Evolutionary conservation across 1,284 basidiomycete genomes (phyloP), one percentile per base, ranked within the genome.

Genomic region (Marasmius oreades): DNA sequence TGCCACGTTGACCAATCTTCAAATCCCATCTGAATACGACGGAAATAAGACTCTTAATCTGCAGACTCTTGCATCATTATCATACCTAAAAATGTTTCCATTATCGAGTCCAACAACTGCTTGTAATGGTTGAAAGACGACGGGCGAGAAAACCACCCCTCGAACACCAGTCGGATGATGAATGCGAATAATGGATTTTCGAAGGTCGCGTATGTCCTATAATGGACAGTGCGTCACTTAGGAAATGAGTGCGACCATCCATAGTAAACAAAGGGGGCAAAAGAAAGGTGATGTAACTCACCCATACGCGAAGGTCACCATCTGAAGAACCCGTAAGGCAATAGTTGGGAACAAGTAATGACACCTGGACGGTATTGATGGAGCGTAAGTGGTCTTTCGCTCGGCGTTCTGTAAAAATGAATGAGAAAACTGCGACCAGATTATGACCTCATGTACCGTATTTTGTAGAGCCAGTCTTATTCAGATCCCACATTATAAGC

Each of bases 241-340:
- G 59, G 39, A 55, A 33, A 42, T 20, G 33, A 42, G 39, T 20
- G n/a, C 20, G n/a, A 42, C 39, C 16, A 20, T n/a, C 39, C 43
- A 59, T 46, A n/a, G 4, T 24, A 12, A 1, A 47, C 33, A 14
- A 31, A 10, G 10, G 28, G 28, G 10, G 28, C 28, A 31, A 10
- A 5, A 31, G 28, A 31, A 31, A 5, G 28, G 5, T n/a, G 14
- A 2, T 1, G 14, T 23, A 20, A 69, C 81, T 59, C 64, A 92
- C 92, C 92, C 91, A 94, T 52, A 93, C 79, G 54, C 89, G 85
- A 62, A 92, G 75, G 66, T 90, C 84, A 0, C 91, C 92, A 63
- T 95, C 92, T 1, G 89, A 86, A 20, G 91, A 92, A 16, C 88
- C 91, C 2, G 90, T 92, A 59, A 93, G 78, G 53, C 90, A 87